Evolutionary conservation across 1,284 basidiomycete species (phyloP), one percentile per base, ranked within the genome.

Genomic region (Athelia sp.): DNA sequence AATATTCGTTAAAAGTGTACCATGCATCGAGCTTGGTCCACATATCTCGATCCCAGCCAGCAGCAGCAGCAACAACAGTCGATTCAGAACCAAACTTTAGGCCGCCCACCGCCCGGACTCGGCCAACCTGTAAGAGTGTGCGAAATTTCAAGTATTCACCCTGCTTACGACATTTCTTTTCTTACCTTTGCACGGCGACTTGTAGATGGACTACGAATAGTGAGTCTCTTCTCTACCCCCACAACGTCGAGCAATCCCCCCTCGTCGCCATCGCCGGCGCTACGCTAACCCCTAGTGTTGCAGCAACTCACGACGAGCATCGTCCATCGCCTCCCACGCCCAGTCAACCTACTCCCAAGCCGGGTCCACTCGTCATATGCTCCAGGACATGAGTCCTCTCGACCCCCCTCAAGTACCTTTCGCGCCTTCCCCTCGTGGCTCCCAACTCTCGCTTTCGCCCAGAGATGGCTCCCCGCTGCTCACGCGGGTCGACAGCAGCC

Each of bases 1-100:
- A 13, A 29, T 29, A 29, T 13, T 29, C 13, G 26, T 48, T 19
- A n/a, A n/a, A n/a, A n/a, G n/a, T n/a, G n/a, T n/a, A n/a, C n/a
- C n/a, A 77, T 78, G 75, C 73, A 77, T 56, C 67, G 75, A 31
- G 63, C 74, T 51, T 77, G 76, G 76, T 76, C 74, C 31, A 72
- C 70, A 8, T 78, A 77, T 57, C 71, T 78, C 11, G 73, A 71
- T 36, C 56, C 57, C 55, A 13, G 11, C 38, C 42, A 21, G 47
- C 36, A 43, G 50, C 52, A 35, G 23, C 48, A 50, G 19, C 48
- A 49, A 21, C 49, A 40, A 18, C 48, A 52, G 38, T 46, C 55
- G 24, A 40, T 53, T 47, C 55, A 36, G 38, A 49, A 52, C 22
- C 52, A 46, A 38, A 45, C 47, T 54, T 59, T 62, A 53, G 56